Base-by-base conservation (phyloP, 176 grass and related monocot species). In the Melocanna baccifera region DNA sequence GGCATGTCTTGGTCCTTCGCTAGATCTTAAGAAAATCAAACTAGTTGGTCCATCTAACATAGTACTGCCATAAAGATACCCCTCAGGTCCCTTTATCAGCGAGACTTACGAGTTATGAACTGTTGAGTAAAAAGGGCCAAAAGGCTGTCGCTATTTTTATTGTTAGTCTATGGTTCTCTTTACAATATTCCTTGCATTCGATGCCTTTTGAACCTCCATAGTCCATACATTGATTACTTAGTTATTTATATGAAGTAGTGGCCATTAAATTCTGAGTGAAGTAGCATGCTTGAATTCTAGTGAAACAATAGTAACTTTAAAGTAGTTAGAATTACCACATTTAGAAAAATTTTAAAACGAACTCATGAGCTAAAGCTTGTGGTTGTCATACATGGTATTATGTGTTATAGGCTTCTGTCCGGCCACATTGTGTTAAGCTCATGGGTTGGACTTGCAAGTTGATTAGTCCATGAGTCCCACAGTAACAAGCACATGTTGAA, bases 181-280 rank as follows among this genome's bases (percentile, higher is more conserved):
- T 62, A 78, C 56, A 53, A 12, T 12, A 78, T 55, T 83, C 25
- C 36, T 55, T 76, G 43, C 45, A 26, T 52, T 70, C 64, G 6
- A 40, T 78, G 45, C 30, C 62, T 28, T 40, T 55, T 64, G 73
- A 36, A 36, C 34, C 34, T 36, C 34, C 34, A 4, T 36, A 36
- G 34, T 58, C 15, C 20, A 61, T 14, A 39, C 6, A 15, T 57
- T 76, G 40, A 61, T 81, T 61, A 67, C 75, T 64, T 56, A 74
- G 46, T 76, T 67, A 34, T 76, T 76, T 25, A 76, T 80, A 18
- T 65, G 57, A 45, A 50, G 64, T 56, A 47, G 6, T 76, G 41
- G 12, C 22, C 30, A 50, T 70, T 69, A 76, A 32, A 41, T 70
- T 83, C n/a, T 69, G 6, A n/a, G 30, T 75, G 61, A 84, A 84